phyloP scores from a whole-genome alignment of 2,329 filamentous ascomycete genomes.

The Pseudohalonectria lignicola region DNA sequence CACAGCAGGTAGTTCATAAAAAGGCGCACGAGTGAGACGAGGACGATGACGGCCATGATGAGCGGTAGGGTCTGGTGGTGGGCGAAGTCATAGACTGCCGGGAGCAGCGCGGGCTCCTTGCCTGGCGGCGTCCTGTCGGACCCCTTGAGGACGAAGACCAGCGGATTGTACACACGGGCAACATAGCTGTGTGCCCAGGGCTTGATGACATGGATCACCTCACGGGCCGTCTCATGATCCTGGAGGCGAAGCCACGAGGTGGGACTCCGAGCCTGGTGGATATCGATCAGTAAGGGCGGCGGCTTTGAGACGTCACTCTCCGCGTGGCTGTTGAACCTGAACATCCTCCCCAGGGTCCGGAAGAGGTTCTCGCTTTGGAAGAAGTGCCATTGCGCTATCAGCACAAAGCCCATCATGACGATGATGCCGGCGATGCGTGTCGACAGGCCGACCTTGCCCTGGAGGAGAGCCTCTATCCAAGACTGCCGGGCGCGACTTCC shows the following conservation, averaged over 20 bases:
- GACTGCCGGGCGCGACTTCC: slow-evolving; percentile 24
- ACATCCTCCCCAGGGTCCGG: slow-evolving; percentile 21
- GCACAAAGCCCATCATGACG: slow-evolving; percentile 60
- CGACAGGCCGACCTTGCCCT: slow-evolving; percentile 55
- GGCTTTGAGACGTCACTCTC: slow-evolving; percentile 15
- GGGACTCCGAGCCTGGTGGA: slow-evolving; percentile 67
- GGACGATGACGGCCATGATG: slow-evolving; percentile 48
- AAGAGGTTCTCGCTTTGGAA: slow-evolving; percentile 46
- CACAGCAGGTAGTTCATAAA: slow-evolving; percentile 66
- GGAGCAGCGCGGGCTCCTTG: slow-evolving; percentile 36
- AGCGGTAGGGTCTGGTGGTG: slow-evolving; percentile 49
- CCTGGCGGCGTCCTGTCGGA: slow-evolving; percentile 52
- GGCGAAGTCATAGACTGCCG: slow-evolving; percentile 57
- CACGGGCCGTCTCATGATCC: slow-evolving; percentile 66
- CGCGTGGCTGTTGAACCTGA: slow-evolving; percentile 11
- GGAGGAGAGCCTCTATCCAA: slow-evolving; percentile 52
- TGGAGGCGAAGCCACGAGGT: slow-evolving; percentile 67
- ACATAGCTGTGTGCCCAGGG: slow-evolving; percentile 61
- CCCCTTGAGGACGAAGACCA: slow-evolving; percentile 60
- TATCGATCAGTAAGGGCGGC: slow-evolving; percentile 41
- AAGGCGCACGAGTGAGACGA: slow-evolving; percentile 54
- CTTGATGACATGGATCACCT: slow-evolving; percentile 67
- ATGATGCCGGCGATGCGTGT: slow-evolving; percentile 66
- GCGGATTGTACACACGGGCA: slow-evolving; percentile 62
- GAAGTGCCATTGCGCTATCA: slow-evolving; percentile 70